Percentiles rank a stretch among this genome's conserved stretches.
Evolutionary conservation across 164 flowering plant genomes (phyloP).

Genomic region (Hamamelis virginiana): DNA sequence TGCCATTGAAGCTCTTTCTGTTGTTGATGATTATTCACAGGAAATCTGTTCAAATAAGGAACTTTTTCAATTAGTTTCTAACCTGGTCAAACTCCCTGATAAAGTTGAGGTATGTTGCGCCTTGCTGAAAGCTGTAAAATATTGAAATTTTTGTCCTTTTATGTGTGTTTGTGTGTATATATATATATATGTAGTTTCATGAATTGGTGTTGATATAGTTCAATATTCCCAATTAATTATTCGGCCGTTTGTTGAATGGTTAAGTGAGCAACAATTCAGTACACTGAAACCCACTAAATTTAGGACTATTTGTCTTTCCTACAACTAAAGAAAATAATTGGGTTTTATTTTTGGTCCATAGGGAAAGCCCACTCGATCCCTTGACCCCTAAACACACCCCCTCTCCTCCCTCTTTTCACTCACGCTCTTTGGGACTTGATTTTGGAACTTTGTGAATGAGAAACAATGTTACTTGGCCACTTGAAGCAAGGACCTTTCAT

Average conservation of each 20-base stretch:
- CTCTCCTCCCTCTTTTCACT: too few relatives aligned
- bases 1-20: slow-evolving; percentile 76
- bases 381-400: too few relatives aligned
- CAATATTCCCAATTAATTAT: not conserved
- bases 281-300: too few relatives aligned
- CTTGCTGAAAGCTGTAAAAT: not conserved
- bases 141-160: not conserved
- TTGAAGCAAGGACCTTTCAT: too few relatives aligned
- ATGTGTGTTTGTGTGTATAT: not conserved
- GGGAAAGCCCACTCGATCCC: too few relatives aligned
- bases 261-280: too few relatives aligned
- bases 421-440: not conserved
- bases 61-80: slow-evolving; percentile 45
- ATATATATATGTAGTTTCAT: not conserved
- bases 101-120: slow-evolving; percentile 65
- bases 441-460: not conserved
- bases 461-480: too few relatives aligned
- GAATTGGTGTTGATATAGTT: not conserved
- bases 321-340: too few relatives aligned
- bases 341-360: too few relatives aligned
- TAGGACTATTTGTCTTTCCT: too few relatives aligned
- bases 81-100: slow-evolving; percentile 70
- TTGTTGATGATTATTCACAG: slow-evolving; percentile 51
- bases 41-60: slow-evolving; percentile 61
- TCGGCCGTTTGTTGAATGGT: not conserved